phyloP scores from a whole-genome alignment of 1,284 basidiomycete species.

The Rhodotorula sp. region DNA sequence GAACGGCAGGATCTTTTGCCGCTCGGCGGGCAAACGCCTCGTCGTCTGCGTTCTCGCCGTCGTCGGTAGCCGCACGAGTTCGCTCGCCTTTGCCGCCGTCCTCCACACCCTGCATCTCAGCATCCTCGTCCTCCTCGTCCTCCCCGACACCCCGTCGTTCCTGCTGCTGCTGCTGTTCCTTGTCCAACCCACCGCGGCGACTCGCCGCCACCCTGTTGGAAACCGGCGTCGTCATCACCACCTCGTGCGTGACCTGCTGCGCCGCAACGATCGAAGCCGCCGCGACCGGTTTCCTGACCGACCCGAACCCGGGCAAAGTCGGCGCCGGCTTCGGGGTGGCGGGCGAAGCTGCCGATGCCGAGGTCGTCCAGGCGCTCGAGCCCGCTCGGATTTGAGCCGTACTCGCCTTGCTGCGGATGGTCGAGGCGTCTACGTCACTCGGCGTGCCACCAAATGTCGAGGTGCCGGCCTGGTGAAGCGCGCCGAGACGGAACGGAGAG shows the following conservation, averaged over 20 bases:
- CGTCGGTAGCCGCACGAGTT: not conserved
- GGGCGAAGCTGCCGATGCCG: not conserved
- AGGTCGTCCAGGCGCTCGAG: not conserved
- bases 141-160: not conserved
- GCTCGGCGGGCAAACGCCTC: constrained; percentile 7
- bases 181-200: no score
- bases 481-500: not conserved
- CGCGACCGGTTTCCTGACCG: constrained; percentile 10
- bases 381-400: not conserved
- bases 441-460: not conserved
- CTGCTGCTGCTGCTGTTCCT: not conserved
- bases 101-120: constrained; percentile 4
- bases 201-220: no score
- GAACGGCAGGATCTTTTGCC: constrained; percentile 9
- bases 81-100: not conserved
- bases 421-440: not conserved
- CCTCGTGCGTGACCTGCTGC: not conserved
- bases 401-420: not conserved
- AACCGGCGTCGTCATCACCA: not conserved
- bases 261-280: not conserved
- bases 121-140: constrained; percentile 10
- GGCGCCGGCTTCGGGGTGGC: constrained; percentile 13
- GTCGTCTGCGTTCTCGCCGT: not conserved
- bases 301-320: constrained; percentile 25
- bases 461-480: not conserved